Evolutionary conservation across 208 protist genomes (phyloP), one percentile per base, ranked within the genome.

Genomic region (Leishmania mexicana): DNA sequence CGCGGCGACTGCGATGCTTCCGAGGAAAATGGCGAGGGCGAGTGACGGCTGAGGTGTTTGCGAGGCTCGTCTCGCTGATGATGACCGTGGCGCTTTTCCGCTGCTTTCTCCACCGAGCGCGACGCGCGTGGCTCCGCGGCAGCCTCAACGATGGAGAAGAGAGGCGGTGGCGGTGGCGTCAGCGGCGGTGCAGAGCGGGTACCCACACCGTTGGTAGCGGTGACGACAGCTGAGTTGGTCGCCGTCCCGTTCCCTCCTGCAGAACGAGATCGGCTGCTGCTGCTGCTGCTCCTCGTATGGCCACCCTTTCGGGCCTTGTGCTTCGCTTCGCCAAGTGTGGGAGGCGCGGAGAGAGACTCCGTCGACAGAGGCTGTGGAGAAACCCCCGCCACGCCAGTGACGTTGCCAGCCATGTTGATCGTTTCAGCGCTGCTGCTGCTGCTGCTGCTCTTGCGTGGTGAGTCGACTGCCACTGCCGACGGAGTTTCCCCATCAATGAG

Each of bases 61-160:
- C 21, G 74, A 13, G 31, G 74, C 51, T 47, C 35, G 38, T 78
- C 38, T 42, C 53, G 28, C 3, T 42, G 74, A 60, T 76, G 53
- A 65, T 70, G 19, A 51, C 58, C 42, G 28, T 10, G 4, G 8
- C 38, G 58, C 13, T 53, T 42, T 28, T 21, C 35, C 42, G 40
- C 28, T 70, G 42, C 54, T 58, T 49, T 58, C 21, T 53, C 45
- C 28, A 19, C 28, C 5, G 53, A 49, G 35, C 1, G 54, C 28
- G 57, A 65, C 58, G 31, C 40, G 17, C 11, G n/a, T 19, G 40
- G 15, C 58, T 57, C 75, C 40, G 75, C 47, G 8, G 13, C 51
- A n/a, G 73, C 31, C 73, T 60, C 47, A 35, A 62, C 73, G 35
- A 76, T 45, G 53, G 73, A 76, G 51, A 76, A 76, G 51, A 24